These are phyloP conservation scores for Coffea eugenioides DNA, from an alignment of 257 asterid species.

Conservation along the genomic window DNA sequence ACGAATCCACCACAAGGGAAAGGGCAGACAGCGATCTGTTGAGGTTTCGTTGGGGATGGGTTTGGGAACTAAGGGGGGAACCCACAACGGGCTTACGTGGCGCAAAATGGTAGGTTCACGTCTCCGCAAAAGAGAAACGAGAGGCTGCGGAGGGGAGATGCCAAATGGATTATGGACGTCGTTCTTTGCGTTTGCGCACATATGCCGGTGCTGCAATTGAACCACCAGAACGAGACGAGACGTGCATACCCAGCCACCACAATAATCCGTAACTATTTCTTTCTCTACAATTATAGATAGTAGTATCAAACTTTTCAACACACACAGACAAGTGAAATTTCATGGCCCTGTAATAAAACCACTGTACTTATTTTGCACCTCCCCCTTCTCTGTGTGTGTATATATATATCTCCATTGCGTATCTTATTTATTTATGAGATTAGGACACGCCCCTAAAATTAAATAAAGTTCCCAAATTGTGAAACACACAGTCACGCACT, in stretches of 20 bases:
- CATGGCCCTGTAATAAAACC: too few species aligned
- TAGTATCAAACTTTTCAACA: too few species aligned
- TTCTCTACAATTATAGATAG: too few species aligned
- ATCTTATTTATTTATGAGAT: not conserved
- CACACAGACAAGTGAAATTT: too few species aligned
- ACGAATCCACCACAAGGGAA: constrained; percentile 24
- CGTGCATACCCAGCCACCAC: constrained; percentile 30
- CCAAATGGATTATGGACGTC: constrained; percentile 16
- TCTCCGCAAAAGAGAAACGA: constrained; percentile 15
- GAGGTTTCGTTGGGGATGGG: not conserved
- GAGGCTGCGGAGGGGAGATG: constrained; percentile 19
- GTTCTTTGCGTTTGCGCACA: constrained; percentile 9
- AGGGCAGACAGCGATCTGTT: constrained; percentile 8
- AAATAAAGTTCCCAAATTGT: not conserved
- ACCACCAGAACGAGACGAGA: not conserved
- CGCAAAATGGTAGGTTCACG: constrained; percentile 12
- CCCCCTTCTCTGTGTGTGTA: too few species aligned
- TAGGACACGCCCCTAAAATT: not conserved
- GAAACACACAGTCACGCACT: constrained; percentile 15
- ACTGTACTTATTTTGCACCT: not conserved
- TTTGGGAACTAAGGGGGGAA: not conserved
- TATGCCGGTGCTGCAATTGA: not conserved
- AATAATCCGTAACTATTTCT: not conserved
- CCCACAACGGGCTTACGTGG: constrained; percentile 6
- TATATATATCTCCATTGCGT: constrained; percentile 7